Base-by-base conservation (phyloP, 1,284 basidiomycete species). In the Leccinum ponderosum region DNA sequence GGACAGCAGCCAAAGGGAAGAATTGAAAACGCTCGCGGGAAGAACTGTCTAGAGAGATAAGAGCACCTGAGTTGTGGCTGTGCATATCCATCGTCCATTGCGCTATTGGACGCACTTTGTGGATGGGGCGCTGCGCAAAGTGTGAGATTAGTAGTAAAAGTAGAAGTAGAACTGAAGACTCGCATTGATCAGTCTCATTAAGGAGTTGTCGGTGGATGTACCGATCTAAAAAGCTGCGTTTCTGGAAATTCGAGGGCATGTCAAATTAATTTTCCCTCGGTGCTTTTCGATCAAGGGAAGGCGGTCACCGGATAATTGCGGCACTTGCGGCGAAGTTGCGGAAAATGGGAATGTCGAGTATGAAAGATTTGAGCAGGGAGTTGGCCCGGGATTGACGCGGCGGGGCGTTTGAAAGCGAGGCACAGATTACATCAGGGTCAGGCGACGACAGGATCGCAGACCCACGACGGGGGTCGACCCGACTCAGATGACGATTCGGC, bases 1-100 rank as follows among this genome's bases (percentile, higher is more conserved):
- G 25, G 48, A 50, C 11, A 44, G 17, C 44, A 50, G 15, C 8
- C 48, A 66, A 3, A 31, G 17, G 48, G 17, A 64, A 31, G 8
- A 37, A 29, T 44, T n/a, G 57, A 22, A 61, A 61, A 72, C 56
- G 8, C 22, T 71, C 69, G 73, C 71, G 69, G 73, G 69, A 73
- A 27, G 64, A 48, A 29, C 42, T 6, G 47, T 47, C 33, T 33
- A 17, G 50, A 47, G 59, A 66, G 69, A 74, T 69, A 73, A 72
- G 68, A 50, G 44, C 6, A 29, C 8, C 27, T 29, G 2, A 12
- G n/a, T n/a, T 15, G 57, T 69, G 70, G 70, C 69, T 48, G 59
- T 58, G 55, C 17, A 14, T 37, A 37, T 29, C 4, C 37, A 17
- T 7, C 51, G 64, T 62, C 4, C 17, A 58, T 64, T 58, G 66